These are phyloP conservation scores for Hypoxylon fragiforme DNA, from an alignment of 495 filamentous ascomycete genomes.

Conservation along the genomic window DNA sequence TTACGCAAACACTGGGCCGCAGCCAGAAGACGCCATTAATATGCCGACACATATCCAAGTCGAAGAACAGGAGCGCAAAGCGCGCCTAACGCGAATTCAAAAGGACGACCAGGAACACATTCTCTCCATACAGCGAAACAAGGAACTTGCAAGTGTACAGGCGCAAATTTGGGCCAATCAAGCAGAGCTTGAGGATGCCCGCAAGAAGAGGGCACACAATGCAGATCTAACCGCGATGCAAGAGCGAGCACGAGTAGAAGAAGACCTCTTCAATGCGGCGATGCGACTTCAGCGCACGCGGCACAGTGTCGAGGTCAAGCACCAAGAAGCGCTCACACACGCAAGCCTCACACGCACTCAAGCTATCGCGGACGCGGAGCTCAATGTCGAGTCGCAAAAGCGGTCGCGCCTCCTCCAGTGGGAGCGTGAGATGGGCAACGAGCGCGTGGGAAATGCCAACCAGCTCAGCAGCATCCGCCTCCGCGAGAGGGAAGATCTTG, in stretches of 20 bases:
- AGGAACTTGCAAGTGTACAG: conserved; percentile 48
- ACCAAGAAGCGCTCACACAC: conserved; percentile 46
- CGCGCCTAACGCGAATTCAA: conserved; percentile 41
- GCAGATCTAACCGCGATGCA: conserved; percentile 33
- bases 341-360: conserved; percentile 42
- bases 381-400: conserved; percentile 42
- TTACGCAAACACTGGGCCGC: conserved; percentile 51
- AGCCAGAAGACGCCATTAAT: conserved; percentile 49
- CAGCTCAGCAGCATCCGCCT: conserved; percentile 47
- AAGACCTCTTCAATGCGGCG: conserved; percentile 40
- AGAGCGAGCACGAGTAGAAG: conserved; percentile 41
- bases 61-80: conserved; percentile 49
- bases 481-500: conserved; percentile 47
- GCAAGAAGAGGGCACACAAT: conserved; percentile 34
- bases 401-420: conserved; percentile 41
- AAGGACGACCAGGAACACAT: conserved; percentile 44
- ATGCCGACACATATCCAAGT: conserved; percentile 48
- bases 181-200: conserved; percentile 51
- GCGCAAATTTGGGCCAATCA: conserved; percentile 47
- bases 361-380: conserved; percentile 45
- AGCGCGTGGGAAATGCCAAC: conserved; percentile 42
- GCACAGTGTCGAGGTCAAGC: conserved; percentile 36
- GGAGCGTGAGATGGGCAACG: conserved; percentile 40
- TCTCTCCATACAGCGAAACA: conserved; percentile 41
- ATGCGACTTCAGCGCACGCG: conserved; percentile 38